phyloP scores from a whole-genome alignment of 1,284 basidiomycete species.

The Ustilago sp. region DNA sequence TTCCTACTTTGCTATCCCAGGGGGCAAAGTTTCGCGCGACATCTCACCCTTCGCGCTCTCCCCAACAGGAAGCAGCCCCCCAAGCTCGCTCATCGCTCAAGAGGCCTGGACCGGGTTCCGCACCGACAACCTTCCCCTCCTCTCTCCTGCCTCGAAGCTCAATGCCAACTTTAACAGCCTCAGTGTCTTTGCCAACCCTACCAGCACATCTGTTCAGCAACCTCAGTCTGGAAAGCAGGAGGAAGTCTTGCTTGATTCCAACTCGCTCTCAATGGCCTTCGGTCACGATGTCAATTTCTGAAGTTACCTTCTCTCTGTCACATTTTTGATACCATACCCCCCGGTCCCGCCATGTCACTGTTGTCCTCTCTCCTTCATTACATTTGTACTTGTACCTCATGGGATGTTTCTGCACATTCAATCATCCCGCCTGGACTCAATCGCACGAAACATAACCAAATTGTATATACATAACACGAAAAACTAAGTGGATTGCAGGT shows the following conservation, averaged over 20 bases:
- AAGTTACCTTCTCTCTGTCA: neutral
- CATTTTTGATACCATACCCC: conserved; percentile 5
- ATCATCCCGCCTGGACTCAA: neutral
- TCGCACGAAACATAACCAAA: neutral
- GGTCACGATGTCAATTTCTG: conserved; percentile 4
- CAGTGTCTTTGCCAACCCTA: conserved; percentile 14
- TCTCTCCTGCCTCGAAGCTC: conserved; percentile 38
- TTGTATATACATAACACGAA: neutral
- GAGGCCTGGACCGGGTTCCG: conserved; percentile 18
- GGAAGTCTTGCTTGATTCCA: neutral
- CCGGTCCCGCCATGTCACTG: no score
- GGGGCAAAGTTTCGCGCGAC: conserved; percentile 20
- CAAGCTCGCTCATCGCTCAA: conserved; percentile 22
- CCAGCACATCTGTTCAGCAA: neutral
- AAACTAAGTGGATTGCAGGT: no score
- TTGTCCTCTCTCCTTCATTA: neutral
- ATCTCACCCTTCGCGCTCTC: conserved; percentile 29
- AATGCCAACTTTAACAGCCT: conserved; percentile 29
- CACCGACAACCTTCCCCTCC: conserved; percentile 11
- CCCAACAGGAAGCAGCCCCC: conserved; percentile 9
- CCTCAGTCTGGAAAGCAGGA: neutral
- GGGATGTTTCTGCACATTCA: neutral
- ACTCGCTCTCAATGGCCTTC: conserved; percentile 25
- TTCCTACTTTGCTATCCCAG: conserved; percentile 22
- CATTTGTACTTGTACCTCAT: conserved; percentile 20